Conservation (phyloP, 108 stramenopile genomes). For the Fragilaria crotonensis region DNA sequence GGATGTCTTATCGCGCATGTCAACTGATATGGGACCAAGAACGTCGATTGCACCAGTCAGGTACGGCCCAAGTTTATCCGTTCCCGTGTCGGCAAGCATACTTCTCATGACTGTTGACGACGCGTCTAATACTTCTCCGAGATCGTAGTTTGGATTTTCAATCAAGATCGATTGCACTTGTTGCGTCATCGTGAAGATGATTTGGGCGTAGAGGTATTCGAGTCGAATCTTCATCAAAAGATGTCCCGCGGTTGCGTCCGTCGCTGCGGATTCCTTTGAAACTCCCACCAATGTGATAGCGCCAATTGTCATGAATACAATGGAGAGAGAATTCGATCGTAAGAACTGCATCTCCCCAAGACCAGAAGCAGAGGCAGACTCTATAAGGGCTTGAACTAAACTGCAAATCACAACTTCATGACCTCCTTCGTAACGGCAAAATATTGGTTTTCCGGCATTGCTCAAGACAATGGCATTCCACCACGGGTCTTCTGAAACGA, state of each 20-base stretch:
- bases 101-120: slow-evolving; percentile 8
- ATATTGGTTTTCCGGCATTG: slow-evolving; percentile 72
- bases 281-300: slow-evolving; percentile 57
- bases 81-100: slow-evolving; percentile 5
- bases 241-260: slow-evolving; percentile 35
- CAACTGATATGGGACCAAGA: slow-evolving; percentile 50
- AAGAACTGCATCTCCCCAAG: slow-evolving; percentile 63
- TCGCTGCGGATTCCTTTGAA: slow-evolving; percentile 12
- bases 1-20: slow-evolving; percentile 52
- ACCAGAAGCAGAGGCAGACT: slow-evolving; percentile 18
- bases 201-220: slow-evolving; percentile 65
- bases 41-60: slow-evolving; percentile 48
- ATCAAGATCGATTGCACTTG: slow-evolving; percentile 51
- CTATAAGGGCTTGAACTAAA: slow-evolving; percentile 49
- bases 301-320: slow-evolving; percentile 64
- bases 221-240: slow-evolving; percentile 40
- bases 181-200: slow-evolving; percentile 61
- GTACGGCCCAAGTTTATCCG: slow-evolving; percentile 29
- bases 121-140: slow-evolving; percentile 44
- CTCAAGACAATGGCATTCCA: slow-evolving; percentile 63
- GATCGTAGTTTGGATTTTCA: slow-evolving; percentile 55
- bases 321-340: slow-evolving; percentile 20
- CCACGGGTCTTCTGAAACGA: background rate
- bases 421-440: slow-evolving; percentile 47
- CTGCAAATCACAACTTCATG: slow-evolving; percentile 57